A percentile compares a stretch with the other conserved stretches of the same genome.
These are phyloP conservation scores for Lactarius psammicola DNA, from an alignment of 768 basidiomycete genomes.

Conservation along the genomic window DNA sequence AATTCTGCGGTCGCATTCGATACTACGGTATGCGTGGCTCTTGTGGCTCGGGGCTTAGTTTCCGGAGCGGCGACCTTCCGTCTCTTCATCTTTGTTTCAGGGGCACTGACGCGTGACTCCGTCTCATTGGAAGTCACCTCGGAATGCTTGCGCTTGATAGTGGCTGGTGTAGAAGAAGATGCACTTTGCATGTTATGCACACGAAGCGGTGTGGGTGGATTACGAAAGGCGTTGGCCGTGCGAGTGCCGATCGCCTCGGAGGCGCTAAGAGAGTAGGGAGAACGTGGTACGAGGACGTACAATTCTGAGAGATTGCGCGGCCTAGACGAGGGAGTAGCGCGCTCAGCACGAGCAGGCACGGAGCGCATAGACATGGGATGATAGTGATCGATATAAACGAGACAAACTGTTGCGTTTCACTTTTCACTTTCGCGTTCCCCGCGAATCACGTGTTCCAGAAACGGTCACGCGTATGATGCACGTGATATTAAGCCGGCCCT, in stretches of 20 bases:
- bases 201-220: slow-evolving; percentile 29
- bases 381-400: slow-evolving; percentile 18
- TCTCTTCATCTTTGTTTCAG: slow-evolving; percentile 43
- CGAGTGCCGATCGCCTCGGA: slow-evolving; percentile 23
- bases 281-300: slow-evolving; percentile 60
- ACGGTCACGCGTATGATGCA: slow-evolving; percentile 5
- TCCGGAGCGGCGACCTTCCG: slow-evolving; percentile 36
- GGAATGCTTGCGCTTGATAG: slow-evolving; percentile 34
- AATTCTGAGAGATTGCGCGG: slow-evolving; percentile 44
- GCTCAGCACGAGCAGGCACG: slow-evolving; percentile 5
- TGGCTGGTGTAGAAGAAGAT: background rate
- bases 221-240: slow-evolving; percentile 26
- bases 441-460: background rate
- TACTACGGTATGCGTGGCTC: background rate
- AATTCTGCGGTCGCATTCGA: slow-evolving; percentile 33
- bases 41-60: slow-evolving; percentile 30
- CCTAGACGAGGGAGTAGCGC: slow-evolving; percentile 31
- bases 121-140: slow-evolving; percentile 15
- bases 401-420: background rate
- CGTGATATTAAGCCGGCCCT: slow-evolving; percentile 20
- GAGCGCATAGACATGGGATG: slow-evolving; percentile 19
- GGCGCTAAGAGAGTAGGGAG: slow-evolving; percentile 38
- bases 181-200: slow-evolving; percentile 28
- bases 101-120: background rate
- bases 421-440: slow-evolving; percentile 16